Evolutionary conservation across 768 basidiomycete genomes (phyloP), one percentile per base, ranked within the genome.

Genomic region (Mycena epipterygia): DNA sequence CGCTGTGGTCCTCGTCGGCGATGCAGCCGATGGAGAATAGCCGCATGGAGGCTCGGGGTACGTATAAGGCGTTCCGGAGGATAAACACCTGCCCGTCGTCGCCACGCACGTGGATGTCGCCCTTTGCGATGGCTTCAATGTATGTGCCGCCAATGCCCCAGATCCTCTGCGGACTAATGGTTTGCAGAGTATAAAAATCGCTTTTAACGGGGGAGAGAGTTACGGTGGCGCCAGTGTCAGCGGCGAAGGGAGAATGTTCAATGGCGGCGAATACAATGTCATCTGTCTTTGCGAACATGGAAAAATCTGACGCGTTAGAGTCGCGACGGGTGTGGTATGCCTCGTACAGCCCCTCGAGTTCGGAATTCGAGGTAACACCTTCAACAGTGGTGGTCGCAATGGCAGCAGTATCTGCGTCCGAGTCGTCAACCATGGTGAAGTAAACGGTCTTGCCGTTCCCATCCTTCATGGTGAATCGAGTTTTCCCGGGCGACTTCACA

Each of bases 21-120:
- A 79, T 64, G 19, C 57, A n/a, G 2, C 68, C 68, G 2, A 78
- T 57, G 6, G 71, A 76, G 1, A 79, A 39, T 0, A 79, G 72
- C 17, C 59, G 70, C 6, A 79, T 68, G 9, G 71, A 52, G 2
- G 72, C 70, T 2, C 17, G 9, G 5, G 74, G 76, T 1, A 75
- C 66, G 27, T 67, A 77, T 0, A 77, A 57, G 23, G 72, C 73
- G 35, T 74, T 21, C 11, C 51, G 14, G 0, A 77, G 57, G 1
- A 44, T 65, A 16, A 75, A 5, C 7, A 61, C 11, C 11, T 16
- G 14, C 14, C 51, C 51, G 23, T 49, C 21, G 13, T 16, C 5
- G 3, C 5, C 17, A 8, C 13, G 58, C 2, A 32, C 55, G 17
- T 25, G 25, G 3, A 76, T 51, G 17, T 53, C 57, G 0, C 77